A percentile compares a stretch with the other conserved stretches of the same genome.
Evolutionary conservation across 306 rosid genomes (phyloP).

Genomic region (Luffa aegyptiaca): DNA sequence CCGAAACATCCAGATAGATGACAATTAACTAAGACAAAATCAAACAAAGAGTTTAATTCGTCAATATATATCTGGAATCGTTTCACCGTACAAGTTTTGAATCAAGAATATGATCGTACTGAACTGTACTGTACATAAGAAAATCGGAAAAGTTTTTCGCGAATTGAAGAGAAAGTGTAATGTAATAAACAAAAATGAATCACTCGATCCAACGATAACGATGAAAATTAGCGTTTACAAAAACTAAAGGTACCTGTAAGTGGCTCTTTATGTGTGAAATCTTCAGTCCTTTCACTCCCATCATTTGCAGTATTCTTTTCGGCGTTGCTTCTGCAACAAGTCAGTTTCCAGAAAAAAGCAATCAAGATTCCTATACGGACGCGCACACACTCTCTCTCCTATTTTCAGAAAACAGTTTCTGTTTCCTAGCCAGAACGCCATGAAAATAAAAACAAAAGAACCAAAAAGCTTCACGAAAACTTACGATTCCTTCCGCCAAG

Average conservation of each 20-base stretch:
- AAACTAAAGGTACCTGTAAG: slow-evolving; percentile 43
- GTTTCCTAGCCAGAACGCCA: neutral
- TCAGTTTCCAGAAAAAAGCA: neutral
- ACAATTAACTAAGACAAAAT: neutral
- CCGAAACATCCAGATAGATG: neutral
- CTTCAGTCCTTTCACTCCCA: slow-evolving; percentile 52
- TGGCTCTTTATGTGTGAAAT: slow-evolving; percentile 80
- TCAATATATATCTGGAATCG: neutral
- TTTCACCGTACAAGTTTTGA: neutral
- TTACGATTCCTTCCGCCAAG: slow-evolving; percentile 37
- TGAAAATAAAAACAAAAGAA: neutral
- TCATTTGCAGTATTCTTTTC: slow-evolving; percentile 52
- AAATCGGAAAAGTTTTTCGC: neutral
- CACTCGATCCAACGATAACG: neutral
- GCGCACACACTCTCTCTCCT: neutral
- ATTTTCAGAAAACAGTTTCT: neutral
- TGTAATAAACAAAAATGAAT: neutral
- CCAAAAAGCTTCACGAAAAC: neutral
- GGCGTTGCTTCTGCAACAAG: slow-evolving; percentile 66
- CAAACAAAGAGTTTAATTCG: neutral
- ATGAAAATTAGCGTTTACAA: neutral
- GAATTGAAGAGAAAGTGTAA: neutral
- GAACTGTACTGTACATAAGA: neutral
- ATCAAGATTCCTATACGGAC: neutral
- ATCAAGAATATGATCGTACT: neutral